Evolutionary conservation across 352 stramenopile species (phyloP), one percentile per base, ranked within the genome.

Genomic region (Phytopythium mirpurense): DNA sequence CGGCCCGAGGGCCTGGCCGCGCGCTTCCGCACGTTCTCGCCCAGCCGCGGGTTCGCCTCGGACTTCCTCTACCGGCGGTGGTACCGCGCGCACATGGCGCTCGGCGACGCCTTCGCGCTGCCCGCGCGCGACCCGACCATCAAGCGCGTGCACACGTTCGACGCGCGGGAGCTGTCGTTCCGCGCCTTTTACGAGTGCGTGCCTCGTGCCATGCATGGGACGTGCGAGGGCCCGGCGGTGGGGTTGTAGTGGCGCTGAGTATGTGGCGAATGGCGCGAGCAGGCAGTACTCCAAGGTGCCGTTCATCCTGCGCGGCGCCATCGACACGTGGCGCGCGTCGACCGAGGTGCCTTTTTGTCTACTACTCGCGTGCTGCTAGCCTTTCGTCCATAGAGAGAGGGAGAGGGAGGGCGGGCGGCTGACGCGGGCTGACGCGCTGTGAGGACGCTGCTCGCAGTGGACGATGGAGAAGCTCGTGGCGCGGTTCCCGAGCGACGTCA

Each of bases 51-150:
- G 11, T 92, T 95, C 52, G 63, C 64, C 21, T 95, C 84, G 6
- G 78, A 93, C 49, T 95, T 95, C 42, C 52, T 95, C 24, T 91
- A 91, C 47, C 74, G 80, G n/a, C 83, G 84, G n/a, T 95, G 84
- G 79, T 90, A 62, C 47, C 80, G 84, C 47, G 75, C 77, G 43
- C 77, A 93, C 65, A 93, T 95, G 78, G 51, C 74, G 32, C 63
- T 95, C 45, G 65, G 68, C 3, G 57, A 83, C 24, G 38, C 62
- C 4, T 92, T 83, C 49, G 16, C 74, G 40, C 62, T 82, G 50
- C 71, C 67, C 0, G 59, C 65, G 19, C 67, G 73, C 40, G 74
- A 87, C 45, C 59, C 75, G 18, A 70, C 64, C 23, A 60, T 77
- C n/a, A 70, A 68, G 24, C 70, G 62, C 24, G 54, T 94, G 15